Conservation (phyloP, 345 rosid genomes). For the Eucalyptus curtisii region DNA sequence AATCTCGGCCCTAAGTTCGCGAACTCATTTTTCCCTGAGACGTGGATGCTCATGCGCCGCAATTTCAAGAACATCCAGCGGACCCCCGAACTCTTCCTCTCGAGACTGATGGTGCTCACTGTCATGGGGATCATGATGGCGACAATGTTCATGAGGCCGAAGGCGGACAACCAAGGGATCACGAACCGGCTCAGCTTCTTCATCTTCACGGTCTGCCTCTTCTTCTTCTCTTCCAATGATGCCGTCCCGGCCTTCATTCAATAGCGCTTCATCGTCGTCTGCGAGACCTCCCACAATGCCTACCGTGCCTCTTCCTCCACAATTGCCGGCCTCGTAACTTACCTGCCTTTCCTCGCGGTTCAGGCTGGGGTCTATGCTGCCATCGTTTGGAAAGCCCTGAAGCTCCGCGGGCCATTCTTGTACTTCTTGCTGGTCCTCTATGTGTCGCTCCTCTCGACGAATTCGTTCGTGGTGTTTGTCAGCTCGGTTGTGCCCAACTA, state of each 20-base stretch:
- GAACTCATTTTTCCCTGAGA: slow-evolving; percentile 40
- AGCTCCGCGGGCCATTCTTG: slow-evolving; percentile 31
- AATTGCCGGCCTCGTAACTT: slow-evolving; percentile 47
- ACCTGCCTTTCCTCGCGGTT: slow-evolving; percentile 46
- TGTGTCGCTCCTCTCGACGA: slow-evolving; percentile 49
- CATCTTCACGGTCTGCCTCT: slow-evolving; percentile 53
- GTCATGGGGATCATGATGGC: slow-evolving; percentile 71
- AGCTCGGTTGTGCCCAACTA: slow-evolving; percentile 62
- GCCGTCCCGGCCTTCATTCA: slow-evolving; percentile 67
- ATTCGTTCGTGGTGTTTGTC: slow-evolving; percentile 60
- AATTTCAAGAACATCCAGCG: slow-evolving; percentile 55
- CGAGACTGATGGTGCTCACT: slow-evolving; percentile 50
- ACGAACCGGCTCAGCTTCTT: slow-evolving; percentile 49
- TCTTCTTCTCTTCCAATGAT: slow-evolving; percentile 71
- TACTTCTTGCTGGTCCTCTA: slow-evolving; percentile 51
- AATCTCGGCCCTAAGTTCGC: slow-evolving; percentile 28
- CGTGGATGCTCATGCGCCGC: slow-evolving; percentile 53
- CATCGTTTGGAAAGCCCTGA: slow-evolving; percentile 43
- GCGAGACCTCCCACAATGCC: slow-evolving; percentile 59
- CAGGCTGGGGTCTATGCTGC: slow-evolving; percentile 43
- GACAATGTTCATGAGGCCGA: slow-evolving; percentile 54
- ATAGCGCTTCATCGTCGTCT: slow-evolving; percentile 52
- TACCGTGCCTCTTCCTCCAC: slow-evolving; percentile 60
- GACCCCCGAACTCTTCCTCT: slow-evolving; percentile 63
- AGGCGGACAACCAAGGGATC: slow-evolving; percentile 29